Evolutionary conservation across 179 eudicot species (phyloP).

Genomic region (Camellia oleifera): DNA sequence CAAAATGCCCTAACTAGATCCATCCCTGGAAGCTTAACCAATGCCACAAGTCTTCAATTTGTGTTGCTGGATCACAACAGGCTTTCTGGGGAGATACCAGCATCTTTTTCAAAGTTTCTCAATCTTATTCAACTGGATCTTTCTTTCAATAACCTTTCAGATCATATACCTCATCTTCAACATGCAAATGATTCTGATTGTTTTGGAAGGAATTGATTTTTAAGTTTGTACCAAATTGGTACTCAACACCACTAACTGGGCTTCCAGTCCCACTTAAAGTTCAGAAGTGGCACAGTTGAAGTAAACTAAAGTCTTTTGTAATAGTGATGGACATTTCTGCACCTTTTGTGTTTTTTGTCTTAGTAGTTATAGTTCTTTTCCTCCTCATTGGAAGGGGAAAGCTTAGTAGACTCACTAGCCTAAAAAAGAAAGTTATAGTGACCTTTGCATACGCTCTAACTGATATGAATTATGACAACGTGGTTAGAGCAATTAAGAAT

Average conservation of each 20-base stretch:
- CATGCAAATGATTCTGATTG: slow-evolving; percentile 37
- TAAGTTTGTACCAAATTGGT: slow-evolving; percentile 44
- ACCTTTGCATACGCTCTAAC: slow-evolving; percentile 44
- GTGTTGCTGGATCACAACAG: slow-evolving; percentile 43
- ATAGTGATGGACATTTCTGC: slow-evolving; percentile 44
- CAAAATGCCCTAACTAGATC: slow-evolving; percentile 37
- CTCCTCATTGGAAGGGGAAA: slow-evolving; percentile 40
- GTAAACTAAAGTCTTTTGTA: slow-evolving; percentile 40
- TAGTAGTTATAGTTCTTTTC: slow-evolving; percentile 33
- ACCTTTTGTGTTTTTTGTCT: slow-evolving; percentile 38
- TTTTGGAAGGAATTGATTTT: slow-evolving; percentile 43
- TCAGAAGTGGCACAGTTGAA: slow-evolving; percentile 25
- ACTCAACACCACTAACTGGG: slow-evolving; percentile 39
- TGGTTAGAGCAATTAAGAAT: slow-evolving; percentile 51
- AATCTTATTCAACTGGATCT: slow-evolving; percentile 42
- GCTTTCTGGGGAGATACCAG: slow-evolving; percentile 45
- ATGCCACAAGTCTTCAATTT: slow-evolving; percentile 34
- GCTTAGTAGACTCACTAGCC: slow-evolving; percentile 32
- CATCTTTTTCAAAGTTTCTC: slow-evolving; percentile 41
- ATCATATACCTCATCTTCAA: slow-evolving; percentile 47
- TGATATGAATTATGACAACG: slow-evolving; percentile 48
- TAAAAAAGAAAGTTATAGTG: slow-evolving; percentile 41
- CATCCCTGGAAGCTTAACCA: slow-evolving; percentile 43
- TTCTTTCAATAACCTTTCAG: slow-evolving; percentile 54
- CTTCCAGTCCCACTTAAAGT: slow-evolving; percentile 45